Evolutionary conservation across 2,329 filamentous ascomycete genomes (phyloP).

Genomic region (Fusarium vanettenii): DNA sequence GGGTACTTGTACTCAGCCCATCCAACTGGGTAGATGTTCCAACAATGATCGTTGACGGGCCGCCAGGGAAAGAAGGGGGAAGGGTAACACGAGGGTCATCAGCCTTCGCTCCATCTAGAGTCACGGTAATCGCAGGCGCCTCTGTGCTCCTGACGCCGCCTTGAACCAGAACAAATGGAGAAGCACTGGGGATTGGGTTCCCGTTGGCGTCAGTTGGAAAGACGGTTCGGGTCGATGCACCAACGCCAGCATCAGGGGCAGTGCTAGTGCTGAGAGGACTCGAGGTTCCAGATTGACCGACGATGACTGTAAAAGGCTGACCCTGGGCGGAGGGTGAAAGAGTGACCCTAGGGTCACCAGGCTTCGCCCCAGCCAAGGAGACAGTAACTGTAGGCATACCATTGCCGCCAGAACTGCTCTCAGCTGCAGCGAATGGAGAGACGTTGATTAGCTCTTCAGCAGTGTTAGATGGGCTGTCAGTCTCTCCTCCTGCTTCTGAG

Average conservation of each 20-base stretch:
- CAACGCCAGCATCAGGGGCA: not conserved
- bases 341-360: not conserved
- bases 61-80: constrained; percentile 6
- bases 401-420: not conserved
- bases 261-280: not conserved
- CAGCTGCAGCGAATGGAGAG: not conserved
- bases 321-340: not conserved
- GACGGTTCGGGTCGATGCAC: not conserved
- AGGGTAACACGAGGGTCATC: not conserved
- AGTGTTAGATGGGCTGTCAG: not conserved
- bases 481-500: not conserved
- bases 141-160: not conserved
- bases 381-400: not conserved
- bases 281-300: not conserved
- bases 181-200: not conserved
- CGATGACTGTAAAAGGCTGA: not conserved
- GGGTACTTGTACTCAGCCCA: constrained; percentile 21
- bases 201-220: not conserved
- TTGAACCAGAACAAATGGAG: not conserved
- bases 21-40: constrained; percentile 23
- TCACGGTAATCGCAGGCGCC: not conserved
- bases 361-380: not conserved
- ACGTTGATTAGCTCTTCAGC: not conserved
- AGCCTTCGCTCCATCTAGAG: not conserved
- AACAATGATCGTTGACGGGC: constrained; percentile 28